Evolutionary conservation across 78 protist genomes (phyloP).

Genomic region (slime mould (Dictyostelium discoideum)): dicty_2.7 NC_007091.3:1135501-1136000

Average conservation of each 20-base stretch:
- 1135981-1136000: constrained; percentile 32
- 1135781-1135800: constrained; percentile 15
- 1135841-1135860: constrained; percentile 64
- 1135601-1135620: constrained; percentile 2
- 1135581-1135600: neutral
- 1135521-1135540: neutral
- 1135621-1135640: constrained; percentile 13
- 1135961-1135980: constrained; percentile 50
- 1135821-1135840: constrained; percentile 1
- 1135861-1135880: constrained; percentile 41
- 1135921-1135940: constrained; percentile 38
- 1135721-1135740: constrained; percentile 11
- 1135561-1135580: constrained; percentile 20
- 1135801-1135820: constrained; percentile 70
- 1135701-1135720: neutral
- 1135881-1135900: neutral
- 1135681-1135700: neutral
- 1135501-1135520: neutral
- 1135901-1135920: constrained; percentile 53
- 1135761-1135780: constrained; percentile 20
- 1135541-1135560: constrained; percentile 49
- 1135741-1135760: neutral
- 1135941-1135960: constrained; percentile 17
- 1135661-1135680: neutral
- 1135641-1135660: constrained; percentile 30